Percentiles rank a stretch among this genome's conserved stretches.
These are phyloP conservation scores for Phialophora expanda DNA, from an alignment of 2,329 filamentous ascomycete genomes.

Conservation along the genomic window DNA sequence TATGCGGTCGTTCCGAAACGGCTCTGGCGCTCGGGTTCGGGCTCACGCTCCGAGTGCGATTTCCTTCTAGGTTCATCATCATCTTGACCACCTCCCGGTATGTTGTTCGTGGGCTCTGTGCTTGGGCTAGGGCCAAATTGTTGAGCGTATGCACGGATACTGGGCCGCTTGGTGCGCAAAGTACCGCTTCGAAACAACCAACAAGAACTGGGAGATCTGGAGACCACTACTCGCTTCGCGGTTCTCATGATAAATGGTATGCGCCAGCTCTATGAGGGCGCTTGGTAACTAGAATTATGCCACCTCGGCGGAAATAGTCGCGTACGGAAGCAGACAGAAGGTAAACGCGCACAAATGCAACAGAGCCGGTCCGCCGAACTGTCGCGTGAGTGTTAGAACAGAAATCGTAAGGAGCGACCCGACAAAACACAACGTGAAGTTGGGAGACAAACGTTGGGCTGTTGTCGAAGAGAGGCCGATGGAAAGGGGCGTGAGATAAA, in stretches of 20 bases:
- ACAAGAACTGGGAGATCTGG: conserved; percentile 11
- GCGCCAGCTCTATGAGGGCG: conserved; percentile 7
- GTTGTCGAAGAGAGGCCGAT: conserved; percentile 1
- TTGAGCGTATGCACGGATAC: conserved; percentile 24
- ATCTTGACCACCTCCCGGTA: conserved; percentile 29
- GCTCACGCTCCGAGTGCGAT: conserved; percentile 23
- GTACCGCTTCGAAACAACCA: conserved; percentile 12
- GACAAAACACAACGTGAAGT: not conserved
- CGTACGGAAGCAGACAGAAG: not conserved
- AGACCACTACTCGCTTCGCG: conserved; percentile 18
- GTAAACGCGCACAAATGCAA: not conserved
- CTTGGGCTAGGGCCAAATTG: conserved; percentile 30
- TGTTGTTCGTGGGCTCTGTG: conserved; percentile 24
- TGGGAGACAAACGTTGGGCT: not conserved
- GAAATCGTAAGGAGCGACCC: not conserved
- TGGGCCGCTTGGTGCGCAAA: conserved; percentile 2
- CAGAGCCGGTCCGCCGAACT: not conserved
- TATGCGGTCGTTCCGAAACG: conserved; percentile 45
- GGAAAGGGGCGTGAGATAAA: conserved; percentile 2
- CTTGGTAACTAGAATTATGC: not conserved
- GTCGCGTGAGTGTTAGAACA: not conserved
- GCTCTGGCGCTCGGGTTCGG: conserved; percentile 10
- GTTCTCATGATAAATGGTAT: conserved; percentile 24
- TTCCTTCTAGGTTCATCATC: conserved; percentile 30
- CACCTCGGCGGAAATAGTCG: not conserved